Evolutionary conservation across 768 basidiomycete species (phyloP).

Genomic region (Lyophyllum shimeji): DNA sequence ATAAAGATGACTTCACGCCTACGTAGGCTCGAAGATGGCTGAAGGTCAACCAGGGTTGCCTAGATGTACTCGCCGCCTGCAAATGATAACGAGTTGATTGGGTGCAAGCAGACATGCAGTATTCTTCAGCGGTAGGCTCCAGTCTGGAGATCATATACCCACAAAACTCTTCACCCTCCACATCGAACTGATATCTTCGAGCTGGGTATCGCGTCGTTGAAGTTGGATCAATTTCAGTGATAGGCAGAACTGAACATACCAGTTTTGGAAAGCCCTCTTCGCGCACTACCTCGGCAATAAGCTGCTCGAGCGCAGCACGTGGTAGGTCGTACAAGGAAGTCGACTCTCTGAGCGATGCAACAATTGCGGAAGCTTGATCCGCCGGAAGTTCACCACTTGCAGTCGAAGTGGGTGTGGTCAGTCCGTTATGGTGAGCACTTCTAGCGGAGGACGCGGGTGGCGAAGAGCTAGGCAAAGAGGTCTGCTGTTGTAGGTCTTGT

Average conservation of each 20-base stretch:
- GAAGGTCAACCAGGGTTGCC: not conserved
- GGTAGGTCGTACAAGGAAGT: constrained; percentile 56
- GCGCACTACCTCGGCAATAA: constrained; percentile 61
- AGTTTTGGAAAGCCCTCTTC: constrained; percentile 79
- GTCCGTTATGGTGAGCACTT: not conserved
- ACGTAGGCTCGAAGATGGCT: not conserved
- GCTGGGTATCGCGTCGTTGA: constrained; percentile 29
- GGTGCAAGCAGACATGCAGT: not conserved
- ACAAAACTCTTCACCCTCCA: constrained; percentile 47
- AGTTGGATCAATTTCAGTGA: not conserved
- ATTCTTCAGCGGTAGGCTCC: not conserved
- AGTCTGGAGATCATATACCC: constrained; percentile 13
- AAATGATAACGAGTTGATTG: not conserved
- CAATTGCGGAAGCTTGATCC: constrained; percentile 20
- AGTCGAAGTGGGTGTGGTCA: not conserved
- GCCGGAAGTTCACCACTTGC: not conserved
- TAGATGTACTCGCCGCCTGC: not conserved
- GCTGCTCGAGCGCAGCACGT: constrained; percentile 47
- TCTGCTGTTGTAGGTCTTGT: constrained; percentile 10
- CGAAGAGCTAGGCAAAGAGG: constrained; percentile 11
- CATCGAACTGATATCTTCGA: constrained; percentile 53
- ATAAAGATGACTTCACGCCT: not conserved
- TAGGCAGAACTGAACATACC: constrained; percentile 40
- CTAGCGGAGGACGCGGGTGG: constrained; percentile 12
- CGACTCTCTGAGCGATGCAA: constrained; percentile 41